These are phyloP conservation scores for Trichoderma parareesei DNA, from an alignment of 495 filamentous ascomycete species.

Conservation along the genomic window DNA sequence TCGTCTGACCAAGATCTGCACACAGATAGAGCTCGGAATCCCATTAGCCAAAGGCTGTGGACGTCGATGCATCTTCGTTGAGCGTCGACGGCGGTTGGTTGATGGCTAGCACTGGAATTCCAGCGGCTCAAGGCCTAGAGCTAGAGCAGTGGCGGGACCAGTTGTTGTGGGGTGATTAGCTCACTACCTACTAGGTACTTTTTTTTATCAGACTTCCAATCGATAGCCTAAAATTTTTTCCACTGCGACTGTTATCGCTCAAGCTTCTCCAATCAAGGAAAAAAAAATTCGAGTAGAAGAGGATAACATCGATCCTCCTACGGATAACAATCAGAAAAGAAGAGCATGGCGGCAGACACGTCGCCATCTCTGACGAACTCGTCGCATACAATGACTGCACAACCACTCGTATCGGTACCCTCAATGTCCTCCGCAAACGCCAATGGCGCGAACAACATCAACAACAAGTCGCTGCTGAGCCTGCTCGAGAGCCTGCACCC, in stretches of 20 bases:
- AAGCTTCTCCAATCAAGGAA: slow-evolving; percentile 9
- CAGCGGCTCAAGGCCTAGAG: no score
- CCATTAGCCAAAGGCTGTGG: no score
- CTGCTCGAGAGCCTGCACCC: slow-evolving; percentile 41
- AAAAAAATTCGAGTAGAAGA: background rate
- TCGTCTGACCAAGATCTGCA: no score
- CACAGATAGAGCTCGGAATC: background rate
- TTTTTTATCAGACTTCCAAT: background rate
- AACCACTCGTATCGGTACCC: slow-evolving; percentile 19
- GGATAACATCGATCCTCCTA: background rate
- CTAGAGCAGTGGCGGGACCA: no score
- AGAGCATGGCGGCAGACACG: slow-evolving; percentile 29
- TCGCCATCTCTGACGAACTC: slow-evolving; percentile 48
- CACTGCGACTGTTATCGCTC: slow-evolving; percentile 1
- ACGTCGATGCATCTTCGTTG: no score
- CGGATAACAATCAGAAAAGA: background rate
- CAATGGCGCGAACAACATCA: slow-evolving; percentile 23
- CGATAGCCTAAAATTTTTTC: slow-evolving; percentile 7
- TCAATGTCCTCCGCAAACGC: slow-evolving; percentile 25
- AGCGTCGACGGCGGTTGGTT: no score
- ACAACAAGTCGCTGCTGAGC: slow-evolving; percentile 27
- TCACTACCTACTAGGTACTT: background rate
- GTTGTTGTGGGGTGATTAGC: background rate
- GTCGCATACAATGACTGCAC: slow-evolving; percentile 43
- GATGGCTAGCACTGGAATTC: no score